These are phyloP conservation scores for Emiliania huxleyi DNA, from an alignment of 78 protist genomes.

Conservation along the genomic window DNA sequence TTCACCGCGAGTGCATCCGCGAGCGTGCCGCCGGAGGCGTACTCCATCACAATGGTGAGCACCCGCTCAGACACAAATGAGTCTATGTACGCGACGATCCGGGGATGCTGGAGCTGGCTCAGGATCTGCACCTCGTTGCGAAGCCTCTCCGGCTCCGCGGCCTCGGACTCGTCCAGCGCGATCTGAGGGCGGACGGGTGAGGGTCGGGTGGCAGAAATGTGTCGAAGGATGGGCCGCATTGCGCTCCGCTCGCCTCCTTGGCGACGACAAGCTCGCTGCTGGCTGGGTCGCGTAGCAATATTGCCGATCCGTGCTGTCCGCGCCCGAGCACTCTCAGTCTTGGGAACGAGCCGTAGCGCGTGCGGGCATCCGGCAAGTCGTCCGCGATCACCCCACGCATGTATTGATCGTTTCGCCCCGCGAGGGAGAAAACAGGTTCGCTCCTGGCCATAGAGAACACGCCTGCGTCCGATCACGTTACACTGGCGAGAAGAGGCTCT, in stretches of 20 bases:
- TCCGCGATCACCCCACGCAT: too few relatives aligned
- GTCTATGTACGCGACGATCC: constrained; percentile 47
- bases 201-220: too few relatives aligned
- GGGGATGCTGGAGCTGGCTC: neutral
- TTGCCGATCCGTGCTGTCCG: neutral
- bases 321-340: neutral
- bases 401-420: too few relatives aligned
- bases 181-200: too few relatives aligned
- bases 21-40: constrained; percentile 57
- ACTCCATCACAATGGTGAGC: constrained; percentile 64
- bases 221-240: too few relatives aligned
- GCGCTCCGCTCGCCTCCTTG: too few relatives aligned
- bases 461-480: too few relatives aligned
- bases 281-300: neutral
- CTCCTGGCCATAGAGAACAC: too few relatives aligned
- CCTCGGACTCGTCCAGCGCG: neutral
- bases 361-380: too few relatives aligned
- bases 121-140: constrained; percentile 51
- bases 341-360: neutral
- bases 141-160: neutral
- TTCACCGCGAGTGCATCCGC: neutral
- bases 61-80: constrained; percentile 5
- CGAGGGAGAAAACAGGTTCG: too few relatives aligned
- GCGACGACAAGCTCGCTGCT: neutral
- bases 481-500: too few relatives aligned